phyloP scores from a whole-genome alignment of 208 protist genomes.

The Sergeia podlipaevii region DNA sequence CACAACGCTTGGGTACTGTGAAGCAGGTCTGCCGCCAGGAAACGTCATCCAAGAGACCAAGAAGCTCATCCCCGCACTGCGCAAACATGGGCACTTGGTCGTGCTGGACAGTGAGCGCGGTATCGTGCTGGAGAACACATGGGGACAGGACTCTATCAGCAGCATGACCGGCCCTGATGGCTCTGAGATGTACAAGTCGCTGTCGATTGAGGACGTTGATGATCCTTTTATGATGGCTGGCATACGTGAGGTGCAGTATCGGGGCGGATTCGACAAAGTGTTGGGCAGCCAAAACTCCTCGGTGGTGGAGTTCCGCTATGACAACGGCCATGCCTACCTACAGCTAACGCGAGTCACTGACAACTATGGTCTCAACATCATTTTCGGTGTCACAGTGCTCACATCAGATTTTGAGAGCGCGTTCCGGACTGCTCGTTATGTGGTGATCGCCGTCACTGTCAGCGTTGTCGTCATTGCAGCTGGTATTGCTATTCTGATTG shows the following conservation, averaged over 20 bases:
- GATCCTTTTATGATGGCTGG: slow-evolving; percentile 33
- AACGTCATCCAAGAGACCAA: slow-evolving; percentile 33
- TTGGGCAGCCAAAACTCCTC: slow-evolving; percentile 13
- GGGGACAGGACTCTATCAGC: slow-evolving; percentile 26
- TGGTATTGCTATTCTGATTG: slow-evolving; percentile 34
- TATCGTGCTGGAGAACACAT: slow-evolving; percentile 61
- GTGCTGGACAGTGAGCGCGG: slow-evolving; percentile 33
- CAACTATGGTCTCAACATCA: slow-evolving; percentile 45
- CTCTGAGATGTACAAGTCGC: no score
- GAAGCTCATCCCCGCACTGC: slow-evolving; percentile 37
- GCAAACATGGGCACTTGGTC: slow-evolving; percentile 51
- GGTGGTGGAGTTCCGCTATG: slow-evolving; percentile 37
- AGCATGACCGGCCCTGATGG: slow-evolving; percentile 5
- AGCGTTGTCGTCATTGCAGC: slow-evolving; percentile 42
- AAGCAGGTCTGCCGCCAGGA: slow-evolving; percentile 33
- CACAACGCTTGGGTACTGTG: slow-evolving; percentile 33
- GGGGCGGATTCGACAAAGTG: slow-evolving; percentile 16
- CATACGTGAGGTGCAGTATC: slow-evolving; percentile 17
- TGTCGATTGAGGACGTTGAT: slow-evolving; percentile 31
- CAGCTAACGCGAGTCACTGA: slow-evolving; percentile 54
- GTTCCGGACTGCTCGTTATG: slow-evolving; percentile 32
- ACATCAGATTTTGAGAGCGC: slow-evolving; percentile 49
- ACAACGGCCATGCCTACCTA: slow-evolving; percentile 23
- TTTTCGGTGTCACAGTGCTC: slow-evolving; percentile 46
- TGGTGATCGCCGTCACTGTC: slow-evolving; percentile 33